Base-by-base conservation (phyloP, 1,139 yeast species). In the Pichia sp. region DNA sequence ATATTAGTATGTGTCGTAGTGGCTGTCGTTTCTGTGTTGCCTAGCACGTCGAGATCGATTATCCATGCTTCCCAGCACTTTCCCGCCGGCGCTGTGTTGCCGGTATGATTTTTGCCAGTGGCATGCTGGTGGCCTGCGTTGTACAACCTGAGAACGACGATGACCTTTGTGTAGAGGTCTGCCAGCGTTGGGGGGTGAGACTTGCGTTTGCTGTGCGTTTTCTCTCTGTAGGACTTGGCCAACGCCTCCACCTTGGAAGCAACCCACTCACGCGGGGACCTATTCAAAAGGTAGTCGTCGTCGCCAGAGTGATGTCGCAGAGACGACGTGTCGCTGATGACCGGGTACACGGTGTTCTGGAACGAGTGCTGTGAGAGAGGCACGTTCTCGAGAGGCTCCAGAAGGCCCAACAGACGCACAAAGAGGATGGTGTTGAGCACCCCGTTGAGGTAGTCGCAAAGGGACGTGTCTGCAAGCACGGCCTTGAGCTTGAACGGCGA, bases 381-480 rank as follows among this genome's bases (percentile, higher is more conserved):
- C 26, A 31, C 29, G 40, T 45, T 29, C 8, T 45, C 48, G 16
- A 32, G 16, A 11, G 95, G 92, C 1, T 72, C 69, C 29, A 86
- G 74, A 1, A 85, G 79, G 0, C 93, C 92, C 67, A 87, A 84
- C 36, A 86, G 72, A 48, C 95, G 71, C 56, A 84, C 82, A 67
- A 87, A 87, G 67, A 87, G 80, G 31, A 87, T 80, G 1, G 88
- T 74, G 75, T 87, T 83, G 57, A 86, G 67, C 41, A 85, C 68
- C 4, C 90, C 93, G 74, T 56, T 56, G 7, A 64, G 49, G 51
- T 63, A 66, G 29, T 64, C 69, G 32, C 57, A 58, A 8, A 49
- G n/a, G 11, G 13, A n/a, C 16, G 16, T 23, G 13, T 54, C 31
- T 44, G 41, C 7, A 8, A 47, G 15, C 13, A 38, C 34, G 29